phyloP scores from a whole-genome alignment of 345 rosid genomes.

The Firmiana major region DNA sequence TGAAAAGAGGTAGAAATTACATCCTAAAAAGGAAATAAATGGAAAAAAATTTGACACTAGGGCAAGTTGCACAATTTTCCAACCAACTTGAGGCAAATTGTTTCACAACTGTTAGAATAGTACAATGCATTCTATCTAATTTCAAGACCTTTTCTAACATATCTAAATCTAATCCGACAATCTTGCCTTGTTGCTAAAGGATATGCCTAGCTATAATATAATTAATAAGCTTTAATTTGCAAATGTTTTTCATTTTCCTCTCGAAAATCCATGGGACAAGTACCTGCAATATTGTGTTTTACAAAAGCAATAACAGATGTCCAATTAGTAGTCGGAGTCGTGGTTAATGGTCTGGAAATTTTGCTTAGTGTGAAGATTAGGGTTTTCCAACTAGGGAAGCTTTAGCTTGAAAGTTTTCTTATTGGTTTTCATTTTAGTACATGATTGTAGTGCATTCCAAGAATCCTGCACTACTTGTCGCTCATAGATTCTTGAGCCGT shows the following conservation, averaged over 20 bases:
- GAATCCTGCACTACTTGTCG: neutral
- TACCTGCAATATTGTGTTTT: constrained; percentile 1
- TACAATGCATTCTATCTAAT: too few relatives aligned
- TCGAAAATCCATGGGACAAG: neutral
- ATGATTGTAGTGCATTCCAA: constrained; percentile 22
- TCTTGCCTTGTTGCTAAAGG: constrained; percentile 14
- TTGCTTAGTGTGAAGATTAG: constrained; percentile 18
- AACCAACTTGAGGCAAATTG: too few relatives aligned
- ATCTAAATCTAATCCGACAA: constrained; percentile 14
- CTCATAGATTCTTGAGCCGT: neutral
- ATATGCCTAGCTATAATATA: neutral
- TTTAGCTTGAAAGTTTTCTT: constrained; percentile 11
- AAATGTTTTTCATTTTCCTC: neutral
- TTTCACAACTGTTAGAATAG: too few relatives aligned
- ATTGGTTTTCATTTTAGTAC: neutral
- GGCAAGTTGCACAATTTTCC: too few relatives aligned
- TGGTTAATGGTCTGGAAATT: neutral
- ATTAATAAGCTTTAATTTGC: neutral
- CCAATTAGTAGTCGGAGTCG: neutral
- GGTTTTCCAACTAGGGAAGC: constrained; percentile 6
- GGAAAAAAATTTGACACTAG: too few relatives aligned
- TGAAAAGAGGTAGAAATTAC: too few relatives aligned
- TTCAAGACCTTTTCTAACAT: too few relatives aligned
- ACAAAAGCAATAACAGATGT: constrained; percentile 10
- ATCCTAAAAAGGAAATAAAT: too few relatives aligned